Evolutionary conservation across 495 filamentous ascomycete genomes (phyloP), one percentile per base, ranked within the genome.

Genomic region (Podospora anserina): DNA sequence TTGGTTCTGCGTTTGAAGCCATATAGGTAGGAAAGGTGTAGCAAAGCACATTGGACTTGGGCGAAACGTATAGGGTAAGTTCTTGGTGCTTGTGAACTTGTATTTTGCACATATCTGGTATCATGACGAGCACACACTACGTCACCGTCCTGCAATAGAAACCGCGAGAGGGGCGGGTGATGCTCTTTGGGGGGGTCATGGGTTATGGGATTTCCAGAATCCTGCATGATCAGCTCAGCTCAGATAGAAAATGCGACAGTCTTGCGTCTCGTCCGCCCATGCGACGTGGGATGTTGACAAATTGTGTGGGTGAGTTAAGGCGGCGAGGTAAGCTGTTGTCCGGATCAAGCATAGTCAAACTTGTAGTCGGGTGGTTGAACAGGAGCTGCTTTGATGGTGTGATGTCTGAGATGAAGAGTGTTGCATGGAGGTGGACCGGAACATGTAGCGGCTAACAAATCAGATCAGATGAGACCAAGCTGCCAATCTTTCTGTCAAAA

Each of bases 161-260:
- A 49, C 15, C 2, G 39, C 0, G 1, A 5, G 7, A 13, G 1
- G 39, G 15, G 39, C 39, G 15, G 39, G 39, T 49, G 39, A 49
- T 49, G 15, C 39, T 18, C 15, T 11, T 16, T 49, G 39, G 39
- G 39, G 13, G 15, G 39, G 39, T 49, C 39, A 49, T 49, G 39
- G 39, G 39, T 49, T 49, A 49, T 49, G 39, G 13, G 39, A 49
- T 49, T 49, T 49, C 13, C 39, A 49, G 39, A 49, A 49, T 67
- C 57, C 57, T 67, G 27, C 23, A 32, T 44, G 20, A 59, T 61
- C 57, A 39, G 61, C 19, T 57, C 65, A 23, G 61, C 58, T 53
- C 65, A 23, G 61, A 28, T 53, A 67, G 65, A 44, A 59, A 27
- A 59, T 23, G 65, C 57, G 65, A 30, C 19, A 34, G 49, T 59